These are phyloP conservation scores for Sophora flavescens DNA, from an alignment of 306 rosid species.

Conservation along the genomic window DNA sequence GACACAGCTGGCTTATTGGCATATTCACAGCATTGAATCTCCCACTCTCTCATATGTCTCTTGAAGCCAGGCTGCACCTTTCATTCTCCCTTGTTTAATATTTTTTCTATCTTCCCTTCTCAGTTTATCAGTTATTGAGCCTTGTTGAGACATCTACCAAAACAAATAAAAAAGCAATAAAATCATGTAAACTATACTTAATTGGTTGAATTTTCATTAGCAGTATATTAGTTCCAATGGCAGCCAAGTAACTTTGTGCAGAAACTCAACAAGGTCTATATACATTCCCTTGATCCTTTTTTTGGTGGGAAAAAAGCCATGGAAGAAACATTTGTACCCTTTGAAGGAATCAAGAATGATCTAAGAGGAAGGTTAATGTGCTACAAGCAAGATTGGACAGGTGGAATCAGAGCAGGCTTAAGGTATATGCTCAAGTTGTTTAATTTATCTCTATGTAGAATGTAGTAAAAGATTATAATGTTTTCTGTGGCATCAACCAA, in stretches of 20 bases:
- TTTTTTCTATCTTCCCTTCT: slow-evolving; percentile 8
- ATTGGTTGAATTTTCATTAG: slow-evolving; percentile 9
- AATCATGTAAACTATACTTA: slow-evolving; percentile 61
- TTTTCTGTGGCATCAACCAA: slow-evolving; percentile 14
- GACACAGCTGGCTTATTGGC: slow-evolving; percentile 46
- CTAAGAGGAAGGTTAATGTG: slow-evolving; percentile 82
- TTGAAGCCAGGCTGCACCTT: slow-evolving; percentile 44
- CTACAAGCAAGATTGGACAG: slow-evolving; percentile 88
- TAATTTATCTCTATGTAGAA: background rate
- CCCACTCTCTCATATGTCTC: slow-evolving; percentile 38
- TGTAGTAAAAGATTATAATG: background rate
- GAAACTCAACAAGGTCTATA: background rate
- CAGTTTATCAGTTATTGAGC: slow-evolving; percentile 10
- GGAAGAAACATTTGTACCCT: slow-evolving; percentile 90
- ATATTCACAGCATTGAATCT: slow-evolving; percentile 48
- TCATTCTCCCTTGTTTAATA: slow-evolving; percentile 22
- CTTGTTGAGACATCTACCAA: slow-evolving; percentile 29
- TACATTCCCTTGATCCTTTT: slow-evolving; percentile 22
- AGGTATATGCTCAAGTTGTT: slow-evolving; percentile 53
- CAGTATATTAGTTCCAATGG: slow-evolving; percentile 40
- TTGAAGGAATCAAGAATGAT: slow-evolving; percentile 89
- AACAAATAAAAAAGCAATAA: background rate
- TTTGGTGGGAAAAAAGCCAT: slow-evolving; percentile 39
- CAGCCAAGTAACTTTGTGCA: slow-evolving; percentile 31
- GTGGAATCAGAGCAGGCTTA: slow-evolving; percentile 81